phyloP scores from a whole-genome alignment of 805 yeast species.

The Candida ponderosae region DNA sequence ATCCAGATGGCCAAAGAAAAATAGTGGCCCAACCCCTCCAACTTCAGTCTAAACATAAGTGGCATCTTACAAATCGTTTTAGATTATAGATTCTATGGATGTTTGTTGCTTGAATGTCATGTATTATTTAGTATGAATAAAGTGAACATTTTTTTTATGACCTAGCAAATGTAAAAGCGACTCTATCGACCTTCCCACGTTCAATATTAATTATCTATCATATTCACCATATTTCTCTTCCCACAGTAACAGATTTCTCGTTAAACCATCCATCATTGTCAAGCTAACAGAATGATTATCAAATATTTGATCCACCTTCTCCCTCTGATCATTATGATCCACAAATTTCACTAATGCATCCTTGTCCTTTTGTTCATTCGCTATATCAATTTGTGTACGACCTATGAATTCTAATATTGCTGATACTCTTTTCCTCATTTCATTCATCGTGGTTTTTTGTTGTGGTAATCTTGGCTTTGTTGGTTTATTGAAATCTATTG shows the following conservation, averaged over 20 bases:
- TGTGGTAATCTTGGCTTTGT: constrained; percentile 81
- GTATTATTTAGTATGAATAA: too few relatives aligned
- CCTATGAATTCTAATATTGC: constrained; percentile 90
- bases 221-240: constrained; percentile 51
- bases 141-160: too few relatives aligned
- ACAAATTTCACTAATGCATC: constrained; percentile 39
- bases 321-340: constrained; percentile 30
- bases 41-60: too few relatives aligned
- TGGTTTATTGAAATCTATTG: constrained; percentile 55
- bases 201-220: constrained; percentile 8
- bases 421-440: constrained; percentile 80
- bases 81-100: too few relatives aligned
- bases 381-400: constrained; percentile 76
- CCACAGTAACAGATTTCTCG: constrained; percentile 69
- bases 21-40: too few relatives aligned
- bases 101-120: too few relatives aligned
- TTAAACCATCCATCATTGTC: constrained; percentile 60
- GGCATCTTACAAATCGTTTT: too few relatives aligned
- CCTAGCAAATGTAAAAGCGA: too few relatives aligned
- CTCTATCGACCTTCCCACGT: too few relatives aligned
- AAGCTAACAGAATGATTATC: constrained; percentile 53
- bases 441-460: constrained; percentile 64
- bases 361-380: constrained; percentile 61
- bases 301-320: constrained; percentile 33
- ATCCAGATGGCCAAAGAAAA: constrained; percentile 25